These are phyloP conservation scores for Bryoerythrophyllum caledonicum DNA, from an alignment of 225 moss, liverwort and hornwort genomes.

Conservation along the genomic window DNA sequence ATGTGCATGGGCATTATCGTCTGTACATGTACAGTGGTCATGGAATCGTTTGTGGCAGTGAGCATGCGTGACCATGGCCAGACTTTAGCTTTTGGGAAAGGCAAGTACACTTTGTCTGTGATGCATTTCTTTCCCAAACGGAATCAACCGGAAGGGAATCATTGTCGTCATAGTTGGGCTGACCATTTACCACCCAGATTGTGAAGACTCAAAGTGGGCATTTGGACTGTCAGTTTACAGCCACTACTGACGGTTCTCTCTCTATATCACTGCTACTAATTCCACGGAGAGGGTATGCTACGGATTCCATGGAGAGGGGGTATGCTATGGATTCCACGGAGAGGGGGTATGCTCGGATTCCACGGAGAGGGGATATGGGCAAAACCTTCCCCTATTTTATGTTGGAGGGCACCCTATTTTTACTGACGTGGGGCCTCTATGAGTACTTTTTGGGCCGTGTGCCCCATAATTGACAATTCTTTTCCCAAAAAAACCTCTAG, in stretches of 20 bases:
- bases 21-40: neutral
- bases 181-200: neutral
- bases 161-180: neutral
- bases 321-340: no score
- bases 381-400: no score
- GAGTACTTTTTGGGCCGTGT: no score
- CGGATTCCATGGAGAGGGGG: no score
- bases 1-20: slow-evolving; percentile 8
- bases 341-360: no score
- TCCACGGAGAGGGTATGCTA: no score
- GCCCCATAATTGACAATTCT: no score
- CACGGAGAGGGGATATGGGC: no score
- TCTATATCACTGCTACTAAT: no score
- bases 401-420: no score
- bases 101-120: neutral
- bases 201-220: neutral
- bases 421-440: no score
- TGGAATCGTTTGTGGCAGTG: neutral
- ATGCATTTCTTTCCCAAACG: neutral
- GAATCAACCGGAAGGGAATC: neutral
- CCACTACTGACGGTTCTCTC: neutral
- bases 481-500: no score
- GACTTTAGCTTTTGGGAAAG: neutral
- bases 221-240: neutral
- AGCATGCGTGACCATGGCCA: neutral